Evolutionary conservation across 352 stramenopile species (phyloP), one percentile per base, ranked within the genome.

Genomic region (Globisporangium takayamanum): DNA sequence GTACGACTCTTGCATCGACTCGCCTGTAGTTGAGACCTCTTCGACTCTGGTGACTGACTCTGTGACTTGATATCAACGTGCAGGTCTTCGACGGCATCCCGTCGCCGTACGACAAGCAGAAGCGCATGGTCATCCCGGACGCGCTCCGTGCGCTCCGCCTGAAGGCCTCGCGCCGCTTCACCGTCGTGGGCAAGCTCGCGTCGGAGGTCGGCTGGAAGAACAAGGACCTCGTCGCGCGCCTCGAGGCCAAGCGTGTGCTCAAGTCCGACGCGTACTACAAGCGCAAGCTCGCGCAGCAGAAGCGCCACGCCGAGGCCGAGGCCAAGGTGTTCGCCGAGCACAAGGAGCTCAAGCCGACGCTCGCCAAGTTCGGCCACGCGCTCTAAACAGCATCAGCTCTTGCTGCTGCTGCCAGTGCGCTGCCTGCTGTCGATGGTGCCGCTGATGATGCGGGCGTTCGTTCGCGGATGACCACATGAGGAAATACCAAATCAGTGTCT

Each of bases 31-130:
- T 22, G n/a, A 55, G 62, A 50, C 53, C n/a, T 15, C 5, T 36
- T 37, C 2, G 49, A 14, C 37, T 18, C 8, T 12, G 10, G 33
- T 39, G 30, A 36, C 30, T 36, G 30, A 36, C 1, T 10, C 8
- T 5, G 8, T 22, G 11, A 3, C 25, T 15, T 51, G 51, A 18
- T 51, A 6, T 54, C 1, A 48, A 20, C 45, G 33, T 49, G 0
- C 68, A 97, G 76, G 94, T 93, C 59, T 99, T 99, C 69, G 97
- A 99, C 69, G 97, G 97, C 72, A 98, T 99, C 64, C 97, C 97
- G 58, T 86, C 94, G 59, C 96, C 95, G 53, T 99, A 98, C 76
- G 95, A 99, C 83, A 99, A 99, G 86, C 88, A 98, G 84, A 99
- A 99, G 93, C 87, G 96, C 48, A 96, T 99, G 79, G 97, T 99